A percentile compares a stretch with the other conserved stretches of the same genome.
Evolutionary conservation across 1,284 basidiomycete genomes (phyloP).

Genomic region (Psilocybe mexicana): DNA sequence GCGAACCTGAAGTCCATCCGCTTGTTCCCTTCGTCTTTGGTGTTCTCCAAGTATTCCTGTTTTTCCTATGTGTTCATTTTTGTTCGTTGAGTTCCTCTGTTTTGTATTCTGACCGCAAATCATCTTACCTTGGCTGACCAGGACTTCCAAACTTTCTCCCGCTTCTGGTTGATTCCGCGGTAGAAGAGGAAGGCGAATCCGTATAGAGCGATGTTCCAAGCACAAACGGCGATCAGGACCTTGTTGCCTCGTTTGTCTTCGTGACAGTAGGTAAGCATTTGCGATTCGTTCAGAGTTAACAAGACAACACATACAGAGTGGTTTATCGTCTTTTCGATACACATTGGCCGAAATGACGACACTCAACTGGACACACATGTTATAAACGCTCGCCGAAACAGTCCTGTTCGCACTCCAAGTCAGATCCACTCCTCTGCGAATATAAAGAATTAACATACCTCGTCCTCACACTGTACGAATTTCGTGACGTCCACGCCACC

Average conservation of each 20-base stretch:
- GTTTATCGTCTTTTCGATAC: conserved; percentile 48
- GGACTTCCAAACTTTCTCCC: conserved; percentile 53
- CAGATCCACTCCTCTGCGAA: neutral
- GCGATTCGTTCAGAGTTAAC: neutral
- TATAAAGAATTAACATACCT: conserved; percentile 24
- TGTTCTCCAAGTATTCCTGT: conserved; percentile 55
- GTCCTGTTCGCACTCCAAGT: conserved; percentile 36
- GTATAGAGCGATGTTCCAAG: conserved; percentile 53
- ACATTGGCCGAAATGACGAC: conserved; percentile 49
- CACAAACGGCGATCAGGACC: conserved; percentile 41
- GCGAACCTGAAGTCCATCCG: conserved; percentile 24
- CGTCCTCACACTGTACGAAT: conserved; percentile 58
- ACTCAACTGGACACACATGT: conserved; percentile 64
- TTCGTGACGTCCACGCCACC: conserved; percentile 64
- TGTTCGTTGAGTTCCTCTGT: neutral
- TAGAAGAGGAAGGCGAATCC: conserved; percentile 56
- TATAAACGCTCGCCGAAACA: conserved; percentile 58
- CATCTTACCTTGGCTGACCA: conserved; percentile 49
- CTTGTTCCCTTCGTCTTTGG: conserved; percentile 57
- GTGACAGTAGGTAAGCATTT: neutral
- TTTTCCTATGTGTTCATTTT: conserved; percentile 42
- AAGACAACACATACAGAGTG: conserved; percentile 43
- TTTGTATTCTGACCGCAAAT: neutral
- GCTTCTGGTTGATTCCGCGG: conserved; percentile 47
- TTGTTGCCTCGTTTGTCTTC: conserved; percentile 36